Conservation (phyloP, 108 stramenopile species). For the Hondaea fermentalgiana region DNA sequence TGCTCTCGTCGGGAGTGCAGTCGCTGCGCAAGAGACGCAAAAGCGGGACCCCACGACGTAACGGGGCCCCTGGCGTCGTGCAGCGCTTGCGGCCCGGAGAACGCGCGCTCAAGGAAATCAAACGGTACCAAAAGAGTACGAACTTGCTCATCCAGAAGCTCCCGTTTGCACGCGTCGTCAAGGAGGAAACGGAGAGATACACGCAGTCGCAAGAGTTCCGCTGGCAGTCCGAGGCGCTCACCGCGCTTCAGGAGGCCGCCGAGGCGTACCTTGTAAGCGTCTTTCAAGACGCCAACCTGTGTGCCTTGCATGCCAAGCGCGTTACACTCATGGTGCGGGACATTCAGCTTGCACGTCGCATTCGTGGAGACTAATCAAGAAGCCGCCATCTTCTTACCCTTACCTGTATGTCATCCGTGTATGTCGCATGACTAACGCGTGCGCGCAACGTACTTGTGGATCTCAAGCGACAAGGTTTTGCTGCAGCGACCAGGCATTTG, state of each 20-base stretch:
- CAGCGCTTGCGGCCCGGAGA: slow-evolving; percentile 64
- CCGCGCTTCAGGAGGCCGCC: slow-evolving; percentile 85
- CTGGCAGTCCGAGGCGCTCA: slow-evolving; percentile 83
- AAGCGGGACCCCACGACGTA: not conserved
- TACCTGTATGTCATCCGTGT: no score
- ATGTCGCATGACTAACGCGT: no score
- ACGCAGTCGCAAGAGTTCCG: slow-evolving; percentile 44
- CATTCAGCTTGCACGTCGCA: slow-evolving; percentile 81
- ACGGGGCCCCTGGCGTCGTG: not conserved
- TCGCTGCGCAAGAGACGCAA: not conserved
- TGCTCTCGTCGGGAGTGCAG: not conserved
- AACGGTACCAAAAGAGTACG: slow-evolving; percentile 74
- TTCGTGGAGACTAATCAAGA: slow-evolving; percentile 53
- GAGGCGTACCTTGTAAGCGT: slow-evolving; percentile 76
- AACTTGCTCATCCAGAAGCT: slow-evolving; percentile 82
- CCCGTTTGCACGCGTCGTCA: slow-evolving; percentile 78
- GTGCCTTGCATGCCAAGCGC: slow-evolving; percentile 87
- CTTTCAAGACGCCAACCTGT: slow-evolving; percentile 66
- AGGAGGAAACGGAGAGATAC: slow-evolving; percentile 26
- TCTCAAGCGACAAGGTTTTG: no score
- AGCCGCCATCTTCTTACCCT: no score
- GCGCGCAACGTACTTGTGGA: no score
- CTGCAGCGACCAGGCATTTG: no score
- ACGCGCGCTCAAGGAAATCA: slow-evolving; percentile 78
- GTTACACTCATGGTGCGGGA: slow-evolving; percentile 97